Base-by-base conservation (phyloP, 495 filamentous ascomycete genomes). In the Coniosporium apollinis region DNA sequence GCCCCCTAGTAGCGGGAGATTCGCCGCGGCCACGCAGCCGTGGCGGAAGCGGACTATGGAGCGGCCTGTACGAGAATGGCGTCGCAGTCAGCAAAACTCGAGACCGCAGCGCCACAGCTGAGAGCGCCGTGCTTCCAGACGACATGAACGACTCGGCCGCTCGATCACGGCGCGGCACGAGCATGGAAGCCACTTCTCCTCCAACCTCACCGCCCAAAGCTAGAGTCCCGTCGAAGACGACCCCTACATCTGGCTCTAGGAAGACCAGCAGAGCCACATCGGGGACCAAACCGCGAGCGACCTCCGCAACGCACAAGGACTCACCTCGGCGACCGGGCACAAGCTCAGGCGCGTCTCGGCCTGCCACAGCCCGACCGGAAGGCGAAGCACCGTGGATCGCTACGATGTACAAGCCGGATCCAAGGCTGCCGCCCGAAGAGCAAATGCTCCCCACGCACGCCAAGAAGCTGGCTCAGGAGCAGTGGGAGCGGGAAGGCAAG, bases 301-400 rank as follows among this genome's bases (percentile, higher is more conserved):
- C 22, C 24, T 37, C 36, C 1, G 15, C 5, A 10, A 22, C 18
- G 14, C 22, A 21, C 8, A 21, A 24, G 8, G 34, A 37, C 4
- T 37, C 34, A 15, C 34, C 34, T n/a, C 11, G 13, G 11, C 25
- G 26, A 37, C 34, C 21, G 15, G 21, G 21, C 1, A 17, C 26
- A 11, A 26, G 21, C 17, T 37, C 34, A 18, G 34, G 34, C 15
- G 28, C 65, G 62, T 56, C 52, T 62, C 59, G 65, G 70, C 59
- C 56, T 49, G 50, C 64, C 64, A 56, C 65, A 64, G 57, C 52
- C 65, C 71, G 76, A 22, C 87, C 85, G 9, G 91, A 96, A 59
- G 91, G 89, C 11, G 87, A 94, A 34, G 79, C 89, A 5, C 91
- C 91, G 24, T 96, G 91, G 89, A 70, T 94, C 56, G 74, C 85